These are phyloP conservation scores for Yarrowia deformans DNA, from an alignment of 805 yeast genomes.

Conservation along the genomic window DNA sequence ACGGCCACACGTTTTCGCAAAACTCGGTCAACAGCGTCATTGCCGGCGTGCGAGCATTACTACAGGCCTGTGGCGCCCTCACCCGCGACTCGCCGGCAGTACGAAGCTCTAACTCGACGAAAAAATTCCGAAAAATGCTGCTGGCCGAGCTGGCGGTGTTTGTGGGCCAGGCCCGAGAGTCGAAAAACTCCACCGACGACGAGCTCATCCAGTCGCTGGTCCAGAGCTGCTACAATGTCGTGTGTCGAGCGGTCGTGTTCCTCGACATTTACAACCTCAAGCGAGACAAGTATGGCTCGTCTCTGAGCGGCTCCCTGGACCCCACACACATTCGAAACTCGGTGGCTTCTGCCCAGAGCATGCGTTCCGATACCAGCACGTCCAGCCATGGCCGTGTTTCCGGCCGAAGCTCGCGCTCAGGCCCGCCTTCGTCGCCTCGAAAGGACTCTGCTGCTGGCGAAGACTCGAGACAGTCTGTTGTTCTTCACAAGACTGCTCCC, in stretches of 20 bases:
- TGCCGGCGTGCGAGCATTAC: slow-evolving; percentile 51
- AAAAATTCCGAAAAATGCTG: slow-evolving; percentile 50
- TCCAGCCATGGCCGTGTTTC: slow-evolving; percentile 17
- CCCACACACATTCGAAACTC: slow-evolving; percentile 9
- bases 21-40: slow-evolving; percentile 52
- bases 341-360: slow-evolving; percentile 13
- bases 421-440: slow-evolving; percentile 24
- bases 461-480: slow-evolving; percentile 44
- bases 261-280: slow-evolving; percentile 45
- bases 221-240: slow-evolving; percentile 48
- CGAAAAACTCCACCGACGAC: slow-evolving; percentile 48
- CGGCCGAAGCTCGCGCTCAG: slow-evolving; percentile 11
- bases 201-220: slow-evolving; percentile 49
- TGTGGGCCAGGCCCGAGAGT: slow-evolving; percentile 51
- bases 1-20: slow-evolving; percentile 48
- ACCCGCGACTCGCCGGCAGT: slow-evolving; percentile 50
- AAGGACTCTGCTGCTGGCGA: slow-evolving; percentile 30
- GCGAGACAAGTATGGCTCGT: slow-evolving; percentile 28
- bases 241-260: slow-evolving; percentile 49
- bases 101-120: slow-evolving; percentile 46
- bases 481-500: slow-evolving; percentile 46
- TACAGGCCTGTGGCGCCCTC: slow-evolving; percentile 50
- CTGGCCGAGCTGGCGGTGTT: slow-evolving; percentile 53
- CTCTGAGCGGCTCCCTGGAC: not conserved
- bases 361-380: slow-evolving; percentile 13